A percentile compares a stretch with the other conserved stretches of the same genome.
These are phyloP conservation scores for Phytophthora tubulina DNA, from an alignment of 352 stramenopile species.

Conservation along the genomic window DNA sequence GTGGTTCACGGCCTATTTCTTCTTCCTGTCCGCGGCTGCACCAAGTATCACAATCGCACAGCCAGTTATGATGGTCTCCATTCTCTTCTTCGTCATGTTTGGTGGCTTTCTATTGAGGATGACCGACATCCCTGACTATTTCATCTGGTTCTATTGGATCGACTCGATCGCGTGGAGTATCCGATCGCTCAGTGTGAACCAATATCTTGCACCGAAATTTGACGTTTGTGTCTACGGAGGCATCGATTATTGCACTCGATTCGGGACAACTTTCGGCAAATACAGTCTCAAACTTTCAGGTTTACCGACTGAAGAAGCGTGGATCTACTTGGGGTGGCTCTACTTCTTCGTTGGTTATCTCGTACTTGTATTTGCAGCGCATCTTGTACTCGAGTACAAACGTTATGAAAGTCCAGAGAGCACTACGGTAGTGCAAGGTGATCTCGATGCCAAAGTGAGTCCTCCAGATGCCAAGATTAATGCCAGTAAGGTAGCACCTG, in stretches of 20 bases:
- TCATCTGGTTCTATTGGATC: constrained; percentile 86
- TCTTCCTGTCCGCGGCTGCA: constrained; percentile 57
- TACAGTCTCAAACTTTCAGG: constrained; percentile 62
- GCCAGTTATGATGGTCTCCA: constrained; percentile 63
- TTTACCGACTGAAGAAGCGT: constrained; percentile 55
- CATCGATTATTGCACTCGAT: constrained; percentile 64
- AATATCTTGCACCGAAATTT: constrained; percentile 61
- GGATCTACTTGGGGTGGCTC: constrained; percentile 69
- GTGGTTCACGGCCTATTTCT: constrained; percentile 77
- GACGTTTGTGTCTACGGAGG: constrained; percentile 54
- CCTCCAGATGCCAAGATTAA: constrained; percentile 11
- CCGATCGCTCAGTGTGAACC: constrained; percentile 69
- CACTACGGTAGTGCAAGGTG: constrained; percentile 49
- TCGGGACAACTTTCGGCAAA: constrained; percentile 48
- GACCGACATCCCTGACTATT: constrained; percentile 67
- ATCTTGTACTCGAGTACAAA: constrained; percentile 63
- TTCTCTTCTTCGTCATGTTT: constrained; percentile 50
- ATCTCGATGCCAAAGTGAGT: constrained; percentile 42
- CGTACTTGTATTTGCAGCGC: constrained; percentile 49
- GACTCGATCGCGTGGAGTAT: constrained; percentile 77
- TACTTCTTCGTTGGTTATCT: constrained; percentile 62
- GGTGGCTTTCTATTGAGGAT: constrained; percentile 71
- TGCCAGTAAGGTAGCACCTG: constrained; percentile 18
- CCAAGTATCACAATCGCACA: constrained; percentile 69
- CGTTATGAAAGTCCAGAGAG: constrained; percentile 60